These are phyloP conservation scores for Chrysoporthe deuterocubensis DNA, from an alignment of 2,329 filamentous ascomycete species.

Conservation along the genomic window DNA sequence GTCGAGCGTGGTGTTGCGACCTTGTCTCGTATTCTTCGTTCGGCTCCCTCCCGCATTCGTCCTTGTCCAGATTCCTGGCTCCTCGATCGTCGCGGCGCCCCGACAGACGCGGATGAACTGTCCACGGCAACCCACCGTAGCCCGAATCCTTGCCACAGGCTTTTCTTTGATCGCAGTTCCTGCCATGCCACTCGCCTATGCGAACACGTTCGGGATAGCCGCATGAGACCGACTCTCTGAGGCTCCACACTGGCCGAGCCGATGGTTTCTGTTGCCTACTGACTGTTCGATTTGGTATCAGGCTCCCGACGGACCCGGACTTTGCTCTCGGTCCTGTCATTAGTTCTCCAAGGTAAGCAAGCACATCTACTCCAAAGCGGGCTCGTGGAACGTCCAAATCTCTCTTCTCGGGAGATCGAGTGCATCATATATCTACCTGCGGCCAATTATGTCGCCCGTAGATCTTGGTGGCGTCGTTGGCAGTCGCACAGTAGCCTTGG, in stretches of 20 bases:
- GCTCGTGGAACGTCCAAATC: constrained; percentile 21
- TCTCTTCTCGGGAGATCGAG: constrained; percentile 14
- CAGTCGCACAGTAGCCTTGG: constrained; percentile 22
- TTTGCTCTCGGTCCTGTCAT: constrained; percentile 37
- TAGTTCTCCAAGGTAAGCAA: constrained; percentile 30
- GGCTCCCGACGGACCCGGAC: constrained; percentile 17
- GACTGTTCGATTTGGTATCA: constrained; percentile 35
- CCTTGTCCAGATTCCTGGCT: constrained; percentile 8
- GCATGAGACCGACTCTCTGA: constrained; percentile 44
- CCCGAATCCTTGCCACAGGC: constrained; percentile 12
- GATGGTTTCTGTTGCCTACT: constrained; percentile 23
- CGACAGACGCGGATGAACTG: constrained; percentile 35
- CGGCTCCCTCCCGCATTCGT: not conserved
- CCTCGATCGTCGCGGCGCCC: constrained; percentile 2
- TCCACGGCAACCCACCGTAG: constrained; percentile 40
- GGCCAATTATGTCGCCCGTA: constrained; percentile 17
- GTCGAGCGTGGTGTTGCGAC: constrained; percentile 27
- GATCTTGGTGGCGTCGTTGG: constrained; percentile 21
- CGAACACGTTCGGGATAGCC: constrained; percentile 52
- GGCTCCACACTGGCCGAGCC: constrained; percentile 36
- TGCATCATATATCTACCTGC: constrained; percentile 10
- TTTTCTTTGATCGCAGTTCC: constrained; percentile 41
- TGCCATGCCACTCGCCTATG: constrained; percentile 42
- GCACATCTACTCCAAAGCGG: not conserved
- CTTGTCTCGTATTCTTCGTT: constrained; percentile 25